Percentiles rank a stretch among this genome's conserved stretches.
Evolutionary conservation across 768 basidiomycete species (phyloP).

Genomic region (Boletus barrowsii): DNA sequence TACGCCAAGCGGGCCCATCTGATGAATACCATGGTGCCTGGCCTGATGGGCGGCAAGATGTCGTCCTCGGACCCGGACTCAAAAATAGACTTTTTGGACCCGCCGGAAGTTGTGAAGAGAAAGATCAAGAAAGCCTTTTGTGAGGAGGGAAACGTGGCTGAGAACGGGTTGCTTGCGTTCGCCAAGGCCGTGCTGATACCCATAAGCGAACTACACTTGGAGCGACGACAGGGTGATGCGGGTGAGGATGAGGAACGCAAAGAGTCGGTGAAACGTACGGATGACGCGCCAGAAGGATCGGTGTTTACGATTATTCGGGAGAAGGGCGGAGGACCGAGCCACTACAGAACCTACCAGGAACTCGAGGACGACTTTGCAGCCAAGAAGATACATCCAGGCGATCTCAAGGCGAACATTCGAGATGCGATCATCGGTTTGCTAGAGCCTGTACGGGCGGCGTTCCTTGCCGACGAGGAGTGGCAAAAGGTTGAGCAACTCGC

Average conservation of each 20-base stretch:
- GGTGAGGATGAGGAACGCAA: conserved; percentile 42
- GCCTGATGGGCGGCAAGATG: conserved; percentile 95
- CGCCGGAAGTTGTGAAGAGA: conserved; percentile 75
- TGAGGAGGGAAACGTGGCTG: conserved; percentile 84
- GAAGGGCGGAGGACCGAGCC: conserved; percentile 69
- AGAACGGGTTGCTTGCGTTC: conserved; percentile 89
- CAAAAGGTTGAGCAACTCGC: conserved; percentile 71
- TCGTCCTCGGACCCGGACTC: conserved; percentile 96
- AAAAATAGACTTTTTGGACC: conserved; percentile 96
- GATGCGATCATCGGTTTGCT: conserved; percentile 72
- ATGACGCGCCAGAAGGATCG: conserved; percentile 74
- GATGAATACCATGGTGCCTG: conserved; percentile 98
- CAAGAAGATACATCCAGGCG: conserved; percentile 82
- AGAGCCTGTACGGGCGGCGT: conserved; percentile 77
- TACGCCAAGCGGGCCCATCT: conserved; percentile 94
- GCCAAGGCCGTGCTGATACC: conserved; percentile 86
- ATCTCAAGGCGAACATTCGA: conserved; percentile 78
- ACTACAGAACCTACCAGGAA: conserved; percentile 65
- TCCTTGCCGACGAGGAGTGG: conserved; percentile 78
- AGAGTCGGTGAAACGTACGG: conserved; percentile 43
- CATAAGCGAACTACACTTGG: conserved; percentile 58
- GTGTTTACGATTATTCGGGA: conserved; percentile 78
- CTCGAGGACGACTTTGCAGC: conserved; percentile 72
- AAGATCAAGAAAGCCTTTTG: conserved; percentile 94
- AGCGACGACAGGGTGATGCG: conserved; percentile 36